Conservation (phyloP, 441 rosid genomes). For the Erodium moschatum region DNA sequence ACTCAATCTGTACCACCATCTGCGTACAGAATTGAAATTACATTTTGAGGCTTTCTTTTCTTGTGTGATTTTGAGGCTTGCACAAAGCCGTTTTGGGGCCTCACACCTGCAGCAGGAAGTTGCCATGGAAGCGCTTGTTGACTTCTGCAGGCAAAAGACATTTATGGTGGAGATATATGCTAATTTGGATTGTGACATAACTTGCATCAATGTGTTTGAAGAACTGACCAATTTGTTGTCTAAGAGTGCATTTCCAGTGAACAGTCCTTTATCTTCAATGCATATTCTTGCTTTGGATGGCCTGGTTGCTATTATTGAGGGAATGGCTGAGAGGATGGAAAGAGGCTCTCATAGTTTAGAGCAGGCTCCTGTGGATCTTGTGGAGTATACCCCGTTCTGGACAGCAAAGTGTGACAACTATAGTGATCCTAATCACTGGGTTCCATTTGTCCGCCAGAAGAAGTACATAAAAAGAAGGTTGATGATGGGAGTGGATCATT, state of each 20-base stretch:
- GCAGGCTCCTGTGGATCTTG: slow-evolving; percentile 31
- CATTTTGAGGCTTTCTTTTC: slow-evolving; percentile 91
- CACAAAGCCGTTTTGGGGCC: slow-evolving; percentile 71
- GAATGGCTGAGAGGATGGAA: slow-evolving; percentile 66
- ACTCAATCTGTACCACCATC: slow-evolving; percentile 72
- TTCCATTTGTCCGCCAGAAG: slow-evolving; percentile 65
- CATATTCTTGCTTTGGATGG: slow-evolving; percentile 88
- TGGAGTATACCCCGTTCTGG: slow-evolving; percentile 64
- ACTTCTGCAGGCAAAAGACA: slow-evolving; percentile 72
- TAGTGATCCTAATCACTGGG: slow-evolving; percentile 56
- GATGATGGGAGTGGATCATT: slow-evolving; percentile 79
- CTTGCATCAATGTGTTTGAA: slow-evolving; percentile 76
- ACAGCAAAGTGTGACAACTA: slow-evolving; percentile 55
- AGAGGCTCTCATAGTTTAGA: slow-evolving; percentile 41
- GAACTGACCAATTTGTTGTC: slow-evolving; percentile 70
- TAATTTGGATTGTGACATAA: slow-evolving; percentile 85
- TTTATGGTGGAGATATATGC: slow-evolving; percentile 82
- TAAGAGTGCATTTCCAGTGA: slow-evolving; percentile 80
- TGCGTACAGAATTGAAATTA: slow-evolving; percentile 65
- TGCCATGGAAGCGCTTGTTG: slow-evolving; percentile 89
- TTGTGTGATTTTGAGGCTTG: slow-evolving; percentile 71
- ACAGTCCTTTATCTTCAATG: slow-evolving; percentile 76
- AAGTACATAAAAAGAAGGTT: slow-evolving; percentile 64
- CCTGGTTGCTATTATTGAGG: slow-evolving; percentile 52
- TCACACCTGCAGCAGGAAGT: slow-evolving; percentile 86